Conservation (phyloP, 768 basidiomycete genomes). For the Leccinum disarticulatum region DNA sequence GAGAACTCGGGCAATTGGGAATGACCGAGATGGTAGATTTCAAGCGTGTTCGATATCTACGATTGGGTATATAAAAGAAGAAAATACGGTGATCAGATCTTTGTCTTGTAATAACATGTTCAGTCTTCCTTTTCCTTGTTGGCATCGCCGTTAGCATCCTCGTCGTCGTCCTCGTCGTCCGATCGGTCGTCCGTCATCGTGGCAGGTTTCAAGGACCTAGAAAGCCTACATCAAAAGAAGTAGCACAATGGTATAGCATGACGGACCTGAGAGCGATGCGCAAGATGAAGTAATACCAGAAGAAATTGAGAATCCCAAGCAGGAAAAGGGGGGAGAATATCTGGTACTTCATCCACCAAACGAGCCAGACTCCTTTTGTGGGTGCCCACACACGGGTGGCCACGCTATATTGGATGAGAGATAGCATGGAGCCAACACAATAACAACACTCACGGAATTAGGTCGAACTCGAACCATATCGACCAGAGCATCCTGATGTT, state of each 20-base stretch:
- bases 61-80: conserved; percentile 11
- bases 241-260: background rate
- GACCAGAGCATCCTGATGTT: conserved; percentile 88
- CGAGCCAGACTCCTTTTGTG: conserved; percentile 65
- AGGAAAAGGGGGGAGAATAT: conserved; percentile 73
- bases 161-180: conserved; percentile 66
- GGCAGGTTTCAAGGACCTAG: conserved; percentile 52
- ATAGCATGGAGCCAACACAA: background rate
- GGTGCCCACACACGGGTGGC: conserved; percentile 57
- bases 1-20: conserved; percentile 6
- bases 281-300: conserved; percentile 89
- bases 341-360: conserved; percentile 78
- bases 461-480: conserved; percentile 74
- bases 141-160: conserved; percentile 30
- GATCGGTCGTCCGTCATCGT: conserved; percentile 72
- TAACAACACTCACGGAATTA: conserved; percentile 63
- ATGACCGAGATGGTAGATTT: background rate
- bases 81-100: conserved; percentile 4
- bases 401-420: conserved; percentile 41
- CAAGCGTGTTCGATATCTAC: conserved; percentile 1
- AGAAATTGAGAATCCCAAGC: conserved; percentile 82
- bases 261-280: conserved; percentile 74
- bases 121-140: conserved; percentile 33
- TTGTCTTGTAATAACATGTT: conserved; percentile 4
- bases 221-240: conserved; percentile 9